Percentiles rank a stretch among this genome's conserved stretches.
These are phyloP conservation scores for Vitellaria paradoxa DNA, from an alignment of 179 eudicot genomes.

Conservation along the genomic window DNA sequence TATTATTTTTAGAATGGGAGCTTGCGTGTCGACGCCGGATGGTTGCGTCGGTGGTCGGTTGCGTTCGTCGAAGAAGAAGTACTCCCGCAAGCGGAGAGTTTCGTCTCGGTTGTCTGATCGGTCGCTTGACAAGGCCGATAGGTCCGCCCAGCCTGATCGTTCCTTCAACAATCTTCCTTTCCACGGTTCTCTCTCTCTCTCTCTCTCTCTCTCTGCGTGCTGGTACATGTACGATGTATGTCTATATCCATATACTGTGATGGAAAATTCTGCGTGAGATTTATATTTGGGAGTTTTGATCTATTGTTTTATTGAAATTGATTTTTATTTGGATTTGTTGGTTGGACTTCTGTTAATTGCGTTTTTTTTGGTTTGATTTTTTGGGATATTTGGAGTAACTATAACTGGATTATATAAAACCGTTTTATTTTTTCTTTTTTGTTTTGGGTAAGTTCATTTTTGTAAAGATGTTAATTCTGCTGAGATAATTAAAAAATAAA, in stretches of 20 bases:
- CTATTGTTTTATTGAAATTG: neutral
- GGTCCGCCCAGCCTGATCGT: constrained; percentile 29
- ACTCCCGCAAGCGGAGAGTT: constrained; percentile 30
- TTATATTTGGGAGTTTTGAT: neutral
- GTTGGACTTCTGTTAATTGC: neutral
- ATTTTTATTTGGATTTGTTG: neutral
- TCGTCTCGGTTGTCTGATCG: constrained; percentile 45
- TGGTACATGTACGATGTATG: too few species aligned
- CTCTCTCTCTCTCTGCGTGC: neutral
- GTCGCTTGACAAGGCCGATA: constrained; percentile 21
- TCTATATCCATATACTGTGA: neutral
- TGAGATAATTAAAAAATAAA: too few species aligned
- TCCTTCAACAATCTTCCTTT: constrained; percentile 43
- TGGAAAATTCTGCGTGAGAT: neutral
- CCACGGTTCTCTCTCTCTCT: constrained; percentile 30
- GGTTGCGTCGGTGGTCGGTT: constrained; percentile 45
- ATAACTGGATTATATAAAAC: neutral
- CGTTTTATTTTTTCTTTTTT: neutral
- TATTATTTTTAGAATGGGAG: constrained; percentile 66
- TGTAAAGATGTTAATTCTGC: constrained; percentile 7
- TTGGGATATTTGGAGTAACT: neutral
- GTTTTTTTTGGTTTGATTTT: neutral
- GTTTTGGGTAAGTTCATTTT: neutral
- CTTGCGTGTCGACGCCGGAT: constrained; percentile 70
- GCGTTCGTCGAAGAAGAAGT: constrained; percentile 33